Evolutionary conservation across 768 basidiomycete genomes (phyloP), one percentile per base, ranked within the genome.

Genomic region (Pleurotus tuoliensis): DNA sequence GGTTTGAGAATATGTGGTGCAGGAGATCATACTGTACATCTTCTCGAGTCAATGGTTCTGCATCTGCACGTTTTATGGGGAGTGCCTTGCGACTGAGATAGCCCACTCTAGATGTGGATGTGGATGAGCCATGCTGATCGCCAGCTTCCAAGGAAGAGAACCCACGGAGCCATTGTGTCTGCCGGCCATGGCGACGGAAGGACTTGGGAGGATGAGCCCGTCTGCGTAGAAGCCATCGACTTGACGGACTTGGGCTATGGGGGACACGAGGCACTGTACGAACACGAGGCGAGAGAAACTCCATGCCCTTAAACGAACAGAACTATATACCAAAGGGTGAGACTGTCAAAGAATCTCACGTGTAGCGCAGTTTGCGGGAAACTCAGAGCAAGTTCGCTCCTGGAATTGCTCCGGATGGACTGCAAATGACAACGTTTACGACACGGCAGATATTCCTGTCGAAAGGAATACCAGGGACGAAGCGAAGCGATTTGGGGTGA

Each of bases 11-110:
- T 63, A 95, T 83, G 69, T 76, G 73, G 62, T 85, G 65, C 55
- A 96, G 84, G 51, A 94, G 80, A 73, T 94, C 90, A 69, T 84
- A 87, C 70, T 91, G 88, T 46, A 90, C 77, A 70, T 90, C 88
- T 38, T 70, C 70, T 48, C 88, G 81, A 45, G 80, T 80, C 18
- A 90, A 72, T 38, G 87, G 84, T 61, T 87, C 83, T 34, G 83
- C 86, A 63, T 90, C 87, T 38, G 71, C 70, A 63, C 77, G 79
- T 66, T 86, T 79, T 58, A 82, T 73, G 54, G 78, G 60, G n/a
- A 61, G 39, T 16, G 60, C 62, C 62, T 70, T 68, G 62, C 82
- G 79, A 67, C 79, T 84, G 63, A 84, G 78, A 66, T 85, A 82
- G 41, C 82, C 82, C 59, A 80, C 78, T 61, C 80, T 82, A 61